Conservation (phyloP, 306 rosid species). For the Prunus campanulata region DNA sequence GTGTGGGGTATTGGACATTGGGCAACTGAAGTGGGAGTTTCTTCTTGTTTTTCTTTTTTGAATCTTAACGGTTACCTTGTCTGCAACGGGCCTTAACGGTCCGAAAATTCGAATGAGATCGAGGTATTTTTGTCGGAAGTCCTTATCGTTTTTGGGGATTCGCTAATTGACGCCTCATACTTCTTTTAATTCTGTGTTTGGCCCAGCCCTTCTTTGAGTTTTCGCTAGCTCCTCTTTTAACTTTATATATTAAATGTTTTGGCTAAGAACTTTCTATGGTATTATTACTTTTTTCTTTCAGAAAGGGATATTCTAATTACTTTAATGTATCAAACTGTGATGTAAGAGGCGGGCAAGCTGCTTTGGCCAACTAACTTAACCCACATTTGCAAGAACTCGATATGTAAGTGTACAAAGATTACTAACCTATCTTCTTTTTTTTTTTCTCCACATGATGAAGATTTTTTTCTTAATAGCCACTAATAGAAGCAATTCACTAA, state of each 20-base stretch:
- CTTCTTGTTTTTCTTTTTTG: background rate
- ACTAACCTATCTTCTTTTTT: no score
- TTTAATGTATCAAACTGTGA: no score
- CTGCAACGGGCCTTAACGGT: slow-evolving; percentile 79
- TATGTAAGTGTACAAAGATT: no score
- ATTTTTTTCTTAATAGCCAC: no score
- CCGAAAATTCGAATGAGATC: slow-evolving; percentile 58
- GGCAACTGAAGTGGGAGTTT: slow-evolving; percentile 6
- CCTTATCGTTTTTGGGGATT: slow-evolving; percentile 2
- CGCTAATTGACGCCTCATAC: background rate
- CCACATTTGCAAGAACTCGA: no score
- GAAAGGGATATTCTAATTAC: no score
- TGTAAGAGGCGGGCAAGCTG: no score
- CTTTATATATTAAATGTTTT: background rate
- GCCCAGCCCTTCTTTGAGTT: background rate
- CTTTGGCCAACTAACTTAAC: no score
- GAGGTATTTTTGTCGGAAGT: slow-evolving; percentile 16
- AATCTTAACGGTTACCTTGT: slow-evolving; percentile 60
- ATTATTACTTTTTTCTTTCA: no score
- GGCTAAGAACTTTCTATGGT: no score
- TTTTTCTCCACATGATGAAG: no score
- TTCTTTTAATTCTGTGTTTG: background rate
- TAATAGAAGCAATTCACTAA: no score
- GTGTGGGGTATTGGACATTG: slow-evolving; percentile 3
- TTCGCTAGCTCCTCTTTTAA: background rate